A percentile compares a stretch with the other conserved stretches of the same genome.
Conservation (phyloP, 1,284 basidiomycete genomes). For the Testicularia cyperi region DNA sequence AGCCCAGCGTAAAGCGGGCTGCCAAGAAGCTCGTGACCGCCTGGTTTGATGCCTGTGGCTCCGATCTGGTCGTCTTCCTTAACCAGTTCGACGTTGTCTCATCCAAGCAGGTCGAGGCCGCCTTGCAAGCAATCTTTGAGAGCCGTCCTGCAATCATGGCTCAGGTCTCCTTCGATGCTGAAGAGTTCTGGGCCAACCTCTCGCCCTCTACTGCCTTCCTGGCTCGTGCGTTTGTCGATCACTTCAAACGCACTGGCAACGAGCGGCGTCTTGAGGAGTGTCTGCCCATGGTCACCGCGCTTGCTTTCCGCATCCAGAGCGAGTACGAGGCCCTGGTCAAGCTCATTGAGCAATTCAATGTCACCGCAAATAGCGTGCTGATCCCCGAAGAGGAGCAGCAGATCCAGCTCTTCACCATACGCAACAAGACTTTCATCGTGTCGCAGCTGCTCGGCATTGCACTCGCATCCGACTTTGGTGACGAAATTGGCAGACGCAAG, state of each 20-base stretch:
- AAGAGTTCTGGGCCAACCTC: conserved; percentile 74
- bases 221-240: conserved; percentile 79
- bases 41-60: conserved; percentile 51
- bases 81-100: conserved; percentile 68
- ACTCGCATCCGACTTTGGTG: conserved; percentile 83
- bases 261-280: conserved; percentile 72
- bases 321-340: conserved; percentile 58
- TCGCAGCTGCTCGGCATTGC: conserved; percentile 79
- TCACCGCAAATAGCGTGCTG: conserved; percentile 12
- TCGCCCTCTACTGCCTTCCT: conserved; percentile 82
- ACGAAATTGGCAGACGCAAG: conserved; percentile 90
- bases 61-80: conserved; percentile 65
- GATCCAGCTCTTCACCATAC: conserved; percentile 27
- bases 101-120: conserved; percentile 70
- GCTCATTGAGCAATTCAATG: conserved; percentile 39
- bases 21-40: conserved; percentile 66
- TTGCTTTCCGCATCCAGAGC: conserved; percentile 82
- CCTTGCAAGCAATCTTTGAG: conserved; percentile 69
- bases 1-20: conserved; percentile 76
- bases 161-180: conserved; percentile 67
- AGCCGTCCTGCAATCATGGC: conserved; percentile 68
- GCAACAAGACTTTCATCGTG: conserved; percentile 71
- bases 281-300: conserved; percentile 83
- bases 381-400: conserved; percentile 34
- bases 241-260: conserved; percentile 69